Evolutionary conservation across 257 asterid genomes (phyloP).

Genomic region (Solanum chmielewskii): DNA sequence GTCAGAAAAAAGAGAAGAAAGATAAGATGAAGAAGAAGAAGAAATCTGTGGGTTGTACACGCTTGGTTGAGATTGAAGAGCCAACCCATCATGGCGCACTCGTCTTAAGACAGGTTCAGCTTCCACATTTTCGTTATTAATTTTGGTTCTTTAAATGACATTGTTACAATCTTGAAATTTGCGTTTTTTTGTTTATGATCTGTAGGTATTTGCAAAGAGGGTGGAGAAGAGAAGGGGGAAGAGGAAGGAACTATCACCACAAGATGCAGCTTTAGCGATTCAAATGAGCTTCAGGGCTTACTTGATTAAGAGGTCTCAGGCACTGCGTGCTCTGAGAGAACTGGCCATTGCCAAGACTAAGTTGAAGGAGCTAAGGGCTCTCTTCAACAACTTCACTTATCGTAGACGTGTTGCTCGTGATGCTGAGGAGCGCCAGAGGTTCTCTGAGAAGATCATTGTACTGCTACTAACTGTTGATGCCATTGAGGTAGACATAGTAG

Average conservation of each 20-base stretch:
- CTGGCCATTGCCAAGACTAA: slow-evolving; percentile 86
- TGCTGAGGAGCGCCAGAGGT: slow-evolving; percentile 84
- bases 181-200: background rate
- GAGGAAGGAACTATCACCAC: slow-evolving; percentile 53
- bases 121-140: background rate
- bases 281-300: slow-evolving; percentile 68
- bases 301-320: slow-evolving; percentile 66
- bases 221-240: slow-evolving; percentile 61
- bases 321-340: slow-evolving; percentile 82
- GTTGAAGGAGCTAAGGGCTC: slow-evolving; percentile 32
- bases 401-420: slow-evolving; percentile 56
- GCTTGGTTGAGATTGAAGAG: slow-evolving; percentile 58
- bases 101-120: slow-evolving; percentile 64
- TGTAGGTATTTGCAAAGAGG: slow-evolving; percentile 72
- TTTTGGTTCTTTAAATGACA: too few relatives aligned
- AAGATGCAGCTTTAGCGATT: slow-evolving; percentile 66
- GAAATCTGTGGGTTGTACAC: slow-evolving; percentile 13
- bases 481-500: slow-evolving; percentile 50
- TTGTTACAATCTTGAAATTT: too few relatives aligned
- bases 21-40: slow-evolving; percentile 19
- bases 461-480: slow-evolving; percentile 92
- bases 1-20: slow-evolving; percentile 27
- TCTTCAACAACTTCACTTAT: slow-evolving; percentile 88
- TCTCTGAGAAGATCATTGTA: slow-evolving; percentile 82
- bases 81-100: slow-evolving; percentile 48